These are phyloP conservation scores for Leccinum arenicola DNA, from an alignment of 768 basidiomycete species.

Conservation along the genomic window DNA sequence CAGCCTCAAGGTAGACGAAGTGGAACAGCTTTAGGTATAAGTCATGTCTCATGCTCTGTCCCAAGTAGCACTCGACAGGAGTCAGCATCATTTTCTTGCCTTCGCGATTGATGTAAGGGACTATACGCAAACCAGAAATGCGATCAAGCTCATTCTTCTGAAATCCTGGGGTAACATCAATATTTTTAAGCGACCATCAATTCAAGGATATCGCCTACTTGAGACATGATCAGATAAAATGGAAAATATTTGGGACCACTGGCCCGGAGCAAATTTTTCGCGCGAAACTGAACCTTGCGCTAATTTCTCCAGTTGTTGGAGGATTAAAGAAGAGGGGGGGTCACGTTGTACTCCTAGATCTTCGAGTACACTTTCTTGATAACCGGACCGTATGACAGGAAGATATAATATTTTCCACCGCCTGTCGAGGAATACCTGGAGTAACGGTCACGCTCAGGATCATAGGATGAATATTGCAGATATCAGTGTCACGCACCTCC, in stretches of 20 bases:
- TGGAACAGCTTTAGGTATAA: no score
- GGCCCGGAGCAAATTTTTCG: constrained; percentile 43
- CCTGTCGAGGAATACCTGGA: constrained; percentile 5
- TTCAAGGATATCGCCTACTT: constrained; percentile 37
- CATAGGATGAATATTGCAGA: neutral
- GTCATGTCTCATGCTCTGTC: no score
- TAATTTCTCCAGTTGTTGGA: constrained; percentile 45
- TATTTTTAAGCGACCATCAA: no score
- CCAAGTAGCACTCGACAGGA: constrained; percentile 66
- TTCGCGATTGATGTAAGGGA: constrained; percentile 47
- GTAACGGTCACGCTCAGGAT: neutral
- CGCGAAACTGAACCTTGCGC: constrained; percentile 50
- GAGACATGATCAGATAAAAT: constrained; percentile 57
- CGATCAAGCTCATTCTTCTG: constrained; percentile 40
- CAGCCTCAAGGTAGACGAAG: no score
- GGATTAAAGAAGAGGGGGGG: constrained; percentile 57
- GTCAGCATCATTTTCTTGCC: constrained; percentile 44
- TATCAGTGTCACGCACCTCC: neutral
- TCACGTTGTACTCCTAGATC: constrained; percentile 67
- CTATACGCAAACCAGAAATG: constrained; percentile 45
- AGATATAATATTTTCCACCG: constrained; percentile 64
- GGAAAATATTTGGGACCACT: constrained; percentile 41
- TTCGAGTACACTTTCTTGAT: constrained; percentile 43
- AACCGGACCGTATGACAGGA: constrained; percentile 44
- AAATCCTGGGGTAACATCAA: constrained; percentile 46